Conservation (phyloP, 1,284 basidiomycete species). For the Ceratobasidium sp. region DNA sequence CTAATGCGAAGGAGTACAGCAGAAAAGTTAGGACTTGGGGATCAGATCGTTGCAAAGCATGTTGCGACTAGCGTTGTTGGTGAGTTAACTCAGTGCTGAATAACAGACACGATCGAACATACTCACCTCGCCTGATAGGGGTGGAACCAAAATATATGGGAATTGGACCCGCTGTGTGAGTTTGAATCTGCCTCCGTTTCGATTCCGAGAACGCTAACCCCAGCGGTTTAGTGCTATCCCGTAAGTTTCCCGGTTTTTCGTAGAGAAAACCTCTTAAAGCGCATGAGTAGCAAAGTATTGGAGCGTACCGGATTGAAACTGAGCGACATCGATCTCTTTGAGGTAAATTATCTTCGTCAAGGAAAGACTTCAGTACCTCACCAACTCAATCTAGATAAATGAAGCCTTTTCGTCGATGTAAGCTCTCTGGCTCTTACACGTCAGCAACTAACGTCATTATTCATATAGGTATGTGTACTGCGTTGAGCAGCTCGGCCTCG, state of each 20-base stretch:
- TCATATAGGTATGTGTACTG: slow-evolving; percentile 77
- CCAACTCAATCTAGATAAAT: slow-evolving; percentile 67
- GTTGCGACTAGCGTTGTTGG: slow-evolving; percentile 73
- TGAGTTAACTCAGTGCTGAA: slow-evolving; percentile 54
- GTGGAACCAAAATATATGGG: slow-evolving; percentile 63
- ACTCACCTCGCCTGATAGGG: slow-evolving; percentile 40
- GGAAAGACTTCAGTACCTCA: background rate
- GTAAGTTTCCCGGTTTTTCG: slow-evolving; percentile 7
- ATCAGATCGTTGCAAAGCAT: slow-evolving; percentile 88
- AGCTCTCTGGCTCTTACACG: background rate
- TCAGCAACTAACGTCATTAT: background rate
- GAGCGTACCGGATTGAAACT: slow-evolving; percentile 61
- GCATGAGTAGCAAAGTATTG: slow-evolving; percentile 56
- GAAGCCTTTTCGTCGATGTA: slow-evolving; percentile 78
- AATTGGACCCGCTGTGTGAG: slow-evolving; percentile 62
- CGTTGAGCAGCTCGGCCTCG: slow-evolving; percentile 65
- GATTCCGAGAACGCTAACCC: background rate
- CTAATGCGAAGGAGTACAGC: slow-evolving; percentile 88
- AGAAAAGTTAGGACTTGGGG: slow-evolving; percentile 78
- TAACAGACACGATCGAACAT: slow-evolving; percentile 7
- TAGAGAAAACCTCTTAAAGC: background rate
- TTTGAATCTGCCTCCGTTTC: slow-evolving; percentile 50
- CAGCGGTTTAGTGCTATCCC: slow-evolving; percentile 59
- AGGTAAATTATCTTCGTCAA: slow-evolving; percentile 40
- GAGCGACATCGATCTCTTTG: slow-evolving; percentile 56